phyloP scores from a whole-genome alignment of 2,329 filamentous ascomycete genomes.

The Ceratocystis alfenasii region DNA sequence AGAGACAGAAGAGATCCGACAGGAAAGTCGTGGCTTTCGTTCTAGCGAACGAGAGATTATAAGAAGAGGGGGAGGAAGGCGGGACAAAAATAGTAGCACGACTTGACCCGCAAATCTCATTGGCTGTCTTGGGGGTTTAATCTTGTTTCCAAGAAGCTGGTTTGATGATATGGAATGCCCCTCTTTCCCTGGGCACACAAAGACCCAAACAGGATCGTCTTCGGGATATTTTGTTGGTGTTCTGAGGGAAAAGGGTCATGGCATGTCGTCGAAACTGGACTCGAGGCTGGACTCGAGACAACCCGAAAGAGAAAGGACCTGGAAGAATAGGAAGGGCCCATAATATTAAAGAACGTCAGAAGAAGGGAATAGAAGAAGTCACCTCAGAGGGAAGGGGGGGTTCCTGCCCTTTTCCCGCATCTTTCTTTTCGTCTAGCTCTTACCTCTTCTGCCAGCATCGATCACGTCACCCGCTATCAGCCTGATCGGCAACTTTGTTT shows the following conservation, averaged over 20 bases:
- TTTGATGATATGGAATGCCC: neutral
- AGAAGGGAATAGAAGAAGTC: neutral
- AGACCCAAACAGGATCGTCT: neutral
- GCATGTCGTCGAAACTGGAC: neutral
- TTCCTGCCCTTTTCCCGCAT: neutral
- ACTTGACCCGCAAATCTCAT: neutral
- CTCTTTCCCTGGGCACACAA: neutral
- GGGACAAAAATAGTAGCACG: constrained; percentile 9
- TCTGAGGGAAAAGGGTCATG: neutral
- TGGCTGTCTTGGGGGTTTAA: neutral
- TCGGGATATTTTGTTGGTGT: neutral
- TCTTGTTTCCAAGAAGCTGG: constrained; percentile 1
- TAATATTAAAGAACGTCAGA: neutral
- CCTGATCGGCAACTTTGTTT: too few species aligned
- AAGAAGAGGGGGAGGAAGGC: neutral
- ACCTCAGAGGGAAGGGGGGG: neutral
- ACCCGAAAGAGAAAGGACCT: neutral
- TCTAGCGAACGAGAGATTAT: neutral
- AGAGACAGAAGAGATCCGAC: neutral
- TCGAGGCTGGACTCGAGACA: neutral
- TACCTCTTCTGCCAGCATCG: neutral
- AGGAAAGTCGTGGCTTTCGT: neutral
- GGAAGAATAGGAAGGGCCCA: neutral
- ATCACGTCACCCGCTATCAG: too few species aligned
- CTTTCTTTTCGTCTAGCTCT: neutral